A percentile compares a stretch with the other conserved stretches of the same genome.
Conservation (phyloP, 331 rosid genomes). For the Cydonia oblonga region DNA sequence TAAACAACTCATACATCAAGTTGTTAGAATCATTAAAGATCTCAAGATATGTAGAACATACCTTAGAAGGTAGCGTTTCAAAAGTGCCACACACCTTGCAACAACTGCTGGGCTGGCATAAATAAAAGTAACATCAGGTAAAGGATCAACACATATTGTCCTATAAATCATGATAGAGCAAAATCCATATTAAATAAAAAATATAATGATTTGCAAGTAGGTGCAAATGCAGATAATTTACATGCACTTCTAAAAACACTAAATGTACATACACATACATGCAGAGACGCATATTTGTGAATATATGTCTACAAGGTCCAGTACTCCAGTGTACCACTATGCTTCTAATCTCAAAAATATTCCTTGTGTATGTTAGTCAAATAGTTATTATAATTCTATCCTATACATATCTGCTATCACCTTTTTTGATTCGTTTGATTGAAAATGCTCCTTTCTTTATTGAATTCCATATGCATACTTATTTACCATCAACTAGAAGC, state of each 20-base stretch:
- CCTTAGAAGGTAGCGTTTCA: constrained; percentile 92
- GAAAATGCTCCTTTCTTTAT: background rate
- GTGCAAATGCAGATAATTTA: background rate
- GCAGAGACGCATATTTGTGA: background rate
- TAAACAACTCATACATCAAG: constrained; percentile 2
- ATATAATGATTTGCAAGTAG: no score
- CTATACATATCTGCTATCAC: background rate
- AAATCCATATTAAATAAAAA: no score
- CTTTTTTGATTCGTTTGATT: background rate
- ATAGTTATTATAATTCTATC: background rate
- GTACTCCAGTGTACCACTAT: background rate
- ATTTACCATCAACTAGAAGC: background rate
- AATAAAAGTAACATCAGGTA: constrained; percentile 24
- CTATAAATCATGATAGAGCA: background rate
- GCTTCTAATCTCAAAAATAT: background rate
- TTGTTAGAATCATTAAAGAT: constrained; percentile 3
- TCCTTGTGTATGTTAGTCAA: background rate
- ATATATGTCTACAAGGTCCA: background rate
- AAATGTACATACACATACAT: background rate
- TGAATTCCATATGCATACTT: background rate
- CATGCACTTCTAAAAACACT: background rate
- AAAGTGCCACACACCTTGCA: constrained; percentile 85
- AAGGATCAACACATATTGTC: background rate
- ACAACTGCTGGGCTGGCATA: constrained; percentile 92
- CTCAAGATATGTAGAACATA: constrained; percentile 25